Evolutionary conservation across 805 yeast species (phyloP).

Genomic region (Candida silvatica): DNA sequence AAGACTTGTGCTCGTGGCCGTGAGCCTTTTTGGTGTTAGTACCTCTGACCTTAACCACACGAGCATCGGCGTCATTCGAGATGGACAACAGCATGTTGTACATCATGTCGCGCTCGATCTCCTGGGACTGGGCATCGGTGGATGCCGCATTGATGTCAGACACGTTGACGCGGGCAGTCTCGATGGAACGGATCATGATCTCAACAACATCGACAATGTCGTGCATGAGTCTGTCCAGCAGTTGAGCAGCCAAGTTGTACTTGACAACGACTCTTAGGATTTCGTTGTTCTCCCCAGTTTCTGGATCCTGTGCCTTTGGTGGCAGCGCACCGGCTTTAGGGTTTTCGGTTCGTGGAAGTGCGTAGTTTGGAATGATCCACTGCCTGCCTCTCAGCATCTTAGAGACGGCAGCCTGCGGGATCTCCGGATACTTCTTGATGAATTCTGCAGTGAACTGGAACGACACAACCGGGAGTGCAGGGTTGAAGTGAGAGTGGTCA

Average conservation of each 20-base stretch:
- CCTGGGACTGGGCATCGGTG: constrained; percentile 20
- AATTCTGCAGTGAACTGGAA: constrained; percentile 63
- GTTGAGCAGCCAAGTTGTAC: constrained; percentile 50
- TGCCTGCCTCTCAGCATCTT: constrained; percentile 69
- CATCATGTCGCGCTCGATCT: constrained; percentile 25
- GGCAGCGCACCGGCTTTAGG: constrained; percentile 9
- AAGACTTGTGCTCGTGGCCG: constrained; percentile 15
- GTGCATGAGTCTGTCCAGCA: constrained; percentile 55
- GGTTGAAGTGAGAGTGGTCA: constrained; percentile 42
- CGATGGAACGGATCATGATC: constrained; percentile 40
- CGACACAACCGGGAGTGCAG: constrained; percentile 87
- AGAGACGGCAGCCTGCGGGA: constrained; percentile 75
- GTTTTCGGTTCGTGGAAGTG: constrained; percentile 44
- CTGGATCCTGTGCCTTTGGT: constrained; percentile 8
- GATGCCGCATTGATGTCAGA: constrained; percentile 1
- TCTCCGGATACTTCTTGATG: constrained; percentile 54
- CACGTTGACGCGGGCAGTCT: constrained; percentile 28
- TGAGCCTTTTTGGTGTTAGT: constrained; percentile 4
- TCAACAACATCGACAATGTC: constrained; percentile 49
- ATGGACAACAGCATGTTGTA: constrained; percentile 43
- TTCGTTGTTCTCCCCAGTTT: constrained; percentile 35
- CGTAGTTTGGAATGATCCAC: constrained; percentile 86
- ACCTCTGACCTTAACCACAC: constrained; percentile 21
- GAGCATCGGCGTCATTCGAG: constrained; percentile 47
- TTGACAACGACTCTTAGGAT: constrained; percentile 82